phyloP scores from a whole-genome alignment of 2,329 filamentous ascomycete species.

The Arthrobotrys megalospora region DNA sequence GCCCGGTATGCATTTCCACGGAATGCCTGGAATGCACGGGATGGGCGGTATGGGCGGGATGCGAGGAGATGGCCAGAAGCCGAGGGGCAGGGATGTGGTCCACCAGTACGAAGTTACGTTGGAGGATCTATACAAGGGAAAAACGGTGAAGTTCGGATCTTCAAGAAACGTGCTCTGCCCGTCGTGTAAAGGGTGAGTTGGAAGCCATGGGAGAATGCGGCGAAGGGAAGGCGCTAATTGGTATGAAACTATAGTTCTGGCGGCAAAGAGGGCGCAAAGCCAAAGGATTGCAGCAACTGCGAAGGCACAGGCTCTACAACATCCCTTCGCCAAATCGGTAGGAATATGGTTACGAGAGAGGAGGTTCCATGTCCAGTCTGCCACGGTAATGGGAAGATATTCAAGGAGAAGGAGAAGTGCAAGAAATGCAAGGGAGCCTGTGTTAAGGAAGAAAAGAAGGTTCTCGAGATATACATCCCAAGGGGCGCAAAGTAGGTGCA shows the following conservation, averaged over 20 bases:
- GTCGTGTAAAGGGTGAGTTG: conserved; percentile 79
- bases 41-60: conserved; percentile 68
- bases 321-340: conserved; percentile 85
- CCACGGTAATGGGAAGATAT: conserved; percentile 85
- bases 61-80: conserved; percentile 69
- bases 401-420: conserved; percentile 96
- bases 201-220: background rate
- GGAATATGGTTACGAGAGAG: conserved; percentile 86
- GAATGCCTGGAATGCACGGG: conserved; percentile 69
- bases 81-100: conserved; percentile 83
- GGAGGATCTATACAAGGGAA: conserved; percentile 98
- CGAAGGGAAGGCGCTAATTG: background rate
- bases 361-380: conserved; percentile 86
- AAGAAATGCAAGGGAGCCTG: conserved; percentile 98
- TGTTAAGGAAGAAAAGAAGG: conserved; percentile 89
- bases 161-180: conserved; percentile 93
- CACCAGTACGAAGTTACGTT: conserved; percentile 91
- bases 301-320: conserved; percentile 83
- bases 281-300: conserved; percentile 85
- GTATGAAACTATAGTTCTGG: conserved; percentile 71
- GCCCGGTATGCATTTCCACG: conserved; percentile 73
- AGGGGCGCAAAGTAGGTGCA: conserved; percentile 77
- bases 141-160: conserved; percentile 95
- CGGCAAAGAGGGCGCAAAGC: conserved; percentile 91
- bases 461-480: conserved; percentile 95